Base-by-base conservation (phyloP, 805 yeast species). In the Brettanomyces nanus region DNA sequence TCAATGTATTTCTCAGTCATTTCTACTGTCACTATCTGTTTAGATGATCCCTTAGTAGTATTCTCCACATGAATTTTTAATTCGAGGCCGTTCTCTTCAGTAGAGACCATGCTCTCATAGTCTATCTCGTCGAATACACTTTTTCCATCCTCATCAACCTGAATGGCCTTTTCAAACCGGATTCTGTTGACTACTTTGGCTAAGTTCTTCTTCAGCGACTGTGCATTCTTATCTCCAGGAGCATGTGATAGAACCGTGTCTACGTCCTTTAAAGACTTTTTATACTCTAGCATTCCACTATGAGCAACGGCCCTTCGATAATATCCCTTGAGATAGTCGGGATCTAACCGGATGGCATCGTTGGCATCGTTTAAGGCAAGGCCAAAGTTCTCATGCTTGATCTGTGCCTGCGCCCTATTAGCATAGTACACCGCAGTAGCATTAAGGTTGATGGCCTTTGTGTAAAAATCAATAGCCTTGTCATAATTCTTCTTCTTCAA, bases 331-430 rank as follows among this genome's bases (percentile, higher is more conserved):
- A 78, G 61, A 52, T 85, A 82, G 15, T 63, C 54, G 1, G 78
- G 71, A 53, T 90, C 86, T 7, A 80, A 51, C 34, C 68, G 71
- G 31, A 92, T 68, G 2, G 97, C 85, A 31, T 63, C 61, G 25
- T 78, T 73, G 48, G 95, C 79, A 56, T 89, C 96, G n/a, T 59
- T 65, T 3, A 89, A 71, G 1, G 96, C 95, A 38, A 75, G 67
- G 3, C 96, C 97, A 56, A 81, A 89, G 50, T 80, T 80, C 56
- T 90, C 98, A 39, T 79, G 58, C 51, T 86, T 85, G 53, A 90
- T 76, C 48, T 87, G 80, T 1, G 86, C 95, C 56, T 86, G 87
- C 0, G 97, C 96, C 45, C 96, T 69, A 60, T 90, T 90, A 7
- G 95, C 80, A 54, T 68, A 85, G 45, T 80, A 77, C 23, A 79